A percentile compares a stretch with the other conserved stretches of the same genome.
Evolutionary conservation across 768 basidiomycete species (phyloP).

Genomic region (Suillus variegatus): DNA sequence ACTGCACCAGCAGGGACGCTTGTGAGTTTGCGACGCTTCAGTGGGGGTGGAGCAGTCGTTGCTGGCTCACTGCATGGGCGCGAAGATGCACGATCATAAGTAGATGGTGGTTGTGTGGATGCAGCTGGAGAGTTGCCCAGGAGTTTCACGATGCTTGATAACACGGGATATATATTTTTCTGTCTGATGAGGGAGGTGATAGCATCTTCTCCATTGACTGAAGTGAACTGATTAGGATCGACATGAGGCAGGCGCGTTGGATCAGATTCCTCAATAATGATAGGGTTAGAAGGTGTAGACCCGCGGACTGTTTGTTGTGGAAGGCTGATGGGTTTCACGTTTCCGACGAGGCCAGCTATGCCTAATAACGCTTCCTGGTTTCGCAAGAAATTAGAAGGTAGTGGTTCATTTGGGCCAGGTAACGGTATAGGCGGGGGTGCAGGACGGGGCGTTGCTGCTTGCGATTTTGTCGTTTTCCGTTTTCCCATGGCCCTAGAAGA

Average conservation of each 20-base stretch:
- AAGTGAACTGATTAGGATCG: constrained; percentile 45
- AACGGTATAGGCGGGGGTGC: constrained; percentile 58
- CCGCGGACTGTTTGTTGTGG: constrained; percentile 46
- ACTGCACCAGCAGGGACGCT: constrained; percentile 76
- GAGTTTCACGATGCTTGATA: constrained; percentile 62
- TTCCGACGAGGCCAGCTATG: constrained; percentile 68
- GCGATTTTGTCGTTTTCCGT: constrained; percentile 35
- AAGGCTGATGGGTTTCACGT: constrained; percentile 60
- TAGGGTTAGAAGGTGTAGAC: constrained; percentile 60
- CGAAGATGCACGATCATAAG: constrained; percentile 7
- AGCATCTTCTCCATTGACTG: constrained; percentile 59
- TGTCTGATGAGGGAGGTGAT: constrained; percentile 59
- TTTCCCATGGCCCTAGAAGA: constrained; percentile 27
- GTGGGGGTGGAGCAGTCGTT: constrained; percentile 21
- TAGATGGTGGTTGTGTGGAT: constrained; percentile 6
- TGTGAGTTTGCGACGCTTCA: constrained; percentile 64
- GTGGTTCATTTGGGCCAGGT: constrained; percentile 61
- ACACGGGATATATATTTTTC: constrained; percentile 65
- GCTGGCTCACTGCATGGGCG: not conserved
- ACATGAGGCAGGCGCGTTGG: constrained; percentile 31
- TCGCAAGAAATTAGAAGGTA: constrained; percentile 70
- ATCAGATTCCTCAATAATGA: constrained; percentile 65
- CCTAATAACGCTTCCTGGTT: constrained; percentile 74
- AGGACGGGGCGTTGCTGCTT: constrained; percentile 46
- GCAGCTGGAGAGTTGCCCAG: constrained; percentile 40